Percentiles rank a stretch among this genome's conserved stretches.
Conservation (phyloP, 2,329 filamentous ascomycete genomes). For the Xylaria polymorpha region DNA sequence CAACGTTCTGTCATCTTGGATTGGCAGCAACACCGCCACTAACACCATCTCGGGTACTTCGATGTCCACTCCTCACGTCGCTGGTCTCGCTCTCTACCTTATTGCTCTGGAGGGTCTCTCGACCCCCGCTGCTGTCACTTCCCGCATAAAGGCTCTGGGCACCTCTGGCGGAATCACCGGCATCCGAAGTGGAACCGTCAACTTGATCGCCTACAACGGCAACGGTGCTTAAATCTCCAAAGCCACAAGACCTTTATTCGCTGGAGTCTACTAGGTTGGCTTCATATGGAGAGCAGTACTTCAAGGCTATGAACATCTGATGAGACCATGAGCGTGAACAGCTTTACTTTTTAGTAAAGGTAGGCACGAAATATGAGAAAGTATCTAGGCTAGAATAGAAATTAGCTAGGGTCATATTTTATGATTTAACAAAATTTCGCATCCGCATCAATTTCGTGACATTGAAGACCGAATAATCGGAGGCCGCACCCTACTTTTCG, state of each 20-base stretch:
- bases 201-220: conserved; percentile 46
- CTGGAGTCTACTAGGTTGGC: neutral
- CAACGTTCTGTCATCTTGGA: conserved; percentile 56
- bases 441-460: neutral
- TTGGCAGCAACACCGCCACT: conserved; percentile 53
- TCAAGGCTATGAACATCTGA: neutral
- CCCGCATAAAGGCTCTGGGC: conserved; percentile 47
- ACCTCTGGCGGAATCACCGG: conserved; percentile 41
- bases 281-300: neutral
- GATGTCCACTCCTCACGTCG: conserved; percentile 71
- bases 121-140: conserved; percentile 52
- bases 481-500: neutral
- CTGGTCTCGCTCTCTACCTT: conserved; percentile 70
- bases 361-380: neutral
- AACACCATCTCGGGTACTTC: conserved; percentile 67
- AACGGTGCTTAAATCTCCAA: conserved; percentile 42
- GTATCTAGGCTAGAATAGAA: neutral
- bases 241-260: neutral
- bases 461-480: neutral
- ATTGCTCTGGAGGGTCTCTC: conserved; percentile 57
- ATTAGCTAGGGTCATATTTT: conserved; percentile 18
- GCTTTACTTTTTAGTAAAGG: neutral
- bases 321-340: neutral
- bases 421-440: neutral
- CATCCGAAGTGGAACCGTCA: conserved; percentile 43